Conservation (phyloP, 2,329 filamentous ascomycete species). For the Tolypocladium guangdongense region DNA sequence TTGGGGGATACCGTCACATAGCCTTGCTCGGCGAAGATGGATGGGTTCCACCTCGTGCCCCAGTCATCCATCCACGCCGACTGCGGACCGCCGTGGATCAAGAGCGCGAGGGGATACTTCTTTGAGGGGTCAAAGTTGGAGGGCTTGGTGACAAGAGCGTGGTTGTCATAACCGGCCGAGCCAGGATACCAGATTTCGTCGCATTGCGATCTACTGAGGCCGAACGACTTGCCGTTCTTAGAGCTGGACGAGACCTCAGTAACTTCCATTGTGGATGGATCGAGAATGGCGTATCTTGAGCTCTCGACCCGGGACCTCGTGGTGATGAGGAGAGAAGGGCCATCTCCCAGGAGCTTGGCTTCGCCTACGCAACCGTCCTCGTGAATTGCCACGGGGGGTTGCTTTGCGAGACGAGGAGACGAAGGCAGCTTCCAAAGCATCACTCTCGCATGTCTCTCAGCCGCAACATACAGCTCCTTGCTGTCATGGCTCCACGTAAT, state of each 20-base stretch:
- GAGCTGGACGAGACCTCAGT: constrained; percentile 51
- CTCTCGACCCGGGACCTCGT: constrained; percentile 63
- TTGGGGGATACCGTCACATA: constrained; percentile 77
- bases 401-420: constrained; percentile 34
- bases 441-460: constrained; percentile 56
- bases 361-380: constrained; percentile 43
- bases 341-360: constrained; percentile 39
- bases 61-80: constrained; percentile 65
- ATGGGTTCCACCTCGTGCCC: constrained; percentile 79
- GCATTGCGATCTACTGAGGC: constrained; percentile 51
- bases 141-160: constrained; percentile 56
- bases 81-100: constrained; percentile 79
- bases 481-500: constrained; percentile 49
- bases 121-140: constrained; percentile 56
- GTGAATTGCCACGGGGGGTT: constrained; percentile 38
- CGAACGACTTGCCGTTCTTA: constrained; percentile 54
- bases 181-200: constrained; percentile 61
- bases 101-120: constrained; percentile 67
- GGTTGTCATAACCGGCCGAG: constrained; percentile 52
- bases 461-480: constrained; percentile 57
- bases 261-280: constrained; percentile 27
- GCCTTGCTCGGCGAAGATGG: constrained; percentile 77
- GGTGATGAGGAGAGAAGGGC: constrained; percentile 47
- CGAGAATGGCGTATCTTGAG: constrained; percentile 54
- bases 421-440: constrained; percentile 53